Evolutionary conservation across 768 basidiomycete species (phyloP), one percentile per base, ranked within the genome.

Genomic region (Boletus subparvulus): DNA sequence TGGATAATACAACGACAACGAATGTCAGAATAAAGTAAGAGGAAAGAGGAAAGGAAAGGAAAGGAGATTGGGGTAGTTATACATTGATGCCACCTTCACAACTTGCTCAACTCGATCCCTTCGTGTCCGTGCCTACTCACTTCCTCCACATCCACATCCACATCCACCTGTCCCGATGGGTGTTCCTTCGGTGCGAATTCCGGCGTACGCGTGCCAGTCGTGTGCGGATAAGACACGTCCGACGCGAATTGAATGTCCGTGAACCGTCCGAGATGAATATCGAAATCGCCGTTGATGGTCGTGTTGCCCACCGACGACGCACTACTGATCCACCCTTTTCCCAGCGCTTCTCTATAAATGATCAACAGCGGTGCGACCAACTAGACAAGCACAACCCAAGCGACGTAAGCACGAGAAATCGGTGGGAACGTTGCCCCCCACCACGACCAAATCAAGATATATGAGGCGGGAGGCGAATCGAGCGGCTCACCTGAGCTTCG

Each of bases 111-210:
- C 45, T 55, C 61, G 8, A 64, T 60, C 30, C 52, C 55, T 55
- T 94, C 30, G 83, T 90, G 28, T 84, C 13, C 16, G 14, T 39
- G 10, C 37, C 86, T 0, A 75, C 36, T 21, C 19, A 94, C 6
- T 84, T 90, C 67, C 74, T 95, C 6, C 90, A 97, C 72, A 1
- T 33, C 54, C 16, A 32, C 11, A 17, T 39, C 37, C 11, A 16
- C 6, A 39, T 1, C 16, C 32, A 35, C 35, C 0, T 33, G 54
- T 4, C 30, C 52, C 0, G 39, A 47, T 6, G 65, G 44, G 7
- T 42, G 37, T 2, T 12, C 54, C 30, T 67, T 67, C 2, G 56
- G 55, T 0, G 40, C 3, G 8, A 47, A 6, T 5, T 68, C 58
- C n/a, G 44, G 16, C 19, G 56, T 54, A 8, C 47, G 52, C 28